phyloP scores from a whole-genome alignment of 2,329 filamentous ascomycete species.

The Neopestalotiopsis clavispora region DNA sequence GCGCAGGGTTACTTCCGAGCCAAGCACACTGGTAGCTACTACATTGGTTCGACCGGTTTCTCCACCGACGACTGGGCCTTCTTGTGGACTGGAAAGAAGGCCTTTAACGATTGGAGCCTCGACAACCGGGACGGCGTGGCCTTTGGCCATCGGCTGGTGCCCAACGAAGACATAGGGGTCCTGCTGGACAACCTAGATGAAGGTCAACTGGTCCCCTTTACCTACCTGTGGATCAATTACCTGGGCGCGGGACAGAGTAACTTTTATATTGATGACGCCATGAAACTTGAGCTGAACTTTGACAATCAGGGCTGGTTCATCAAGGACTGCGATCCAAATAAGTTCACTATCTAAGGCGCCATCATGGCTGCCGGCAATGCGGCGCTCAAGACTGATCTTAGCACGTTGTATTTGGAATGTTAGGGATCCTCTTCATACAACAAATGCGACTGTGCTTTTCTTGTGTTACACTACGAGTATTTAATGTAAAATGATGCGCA shows the following conservation, averaged over 20 bases:
- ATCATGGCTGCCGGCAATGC: background rate
- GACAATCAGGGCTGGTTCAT: background rate
- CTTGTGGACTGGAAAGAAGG: background rate
- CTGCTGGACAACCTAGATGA: background rate
- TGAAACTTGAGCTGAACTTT: background rate
- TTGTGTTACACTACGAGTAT: no score
- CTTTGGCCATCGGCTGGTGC: background rate
- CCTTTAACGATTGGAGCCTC: background rate
- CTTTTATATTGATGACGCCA: background rate
- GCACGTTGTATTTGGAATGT: no score
- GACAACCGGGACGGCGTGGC: background rate
- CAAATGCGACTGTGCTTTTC: no score
- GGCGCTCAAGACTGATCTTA: no score
- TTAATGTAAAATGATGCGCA: no score
- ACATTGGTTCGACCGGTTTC: background rate
- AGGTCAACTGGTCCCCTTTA: background rate
- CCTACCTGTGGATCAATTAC: background rate
- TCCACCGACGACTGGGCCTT: background rate
- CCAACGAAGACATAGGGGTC: background rate
- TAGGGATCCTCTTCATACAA: no score
- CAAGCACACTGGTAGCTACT: background rate
- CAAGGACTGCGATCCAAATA: background rate
- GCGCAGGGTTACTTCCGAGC: background rate
- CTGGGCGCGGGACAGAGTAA: background rate
- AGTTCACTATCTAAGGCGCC: background rate